Percentiles rank a stretch among this genome's conserved stretches.
Evolutionary conservation across 129 eudicot species (phyloP).

Genomic region (Apium graveolens): DNA sequence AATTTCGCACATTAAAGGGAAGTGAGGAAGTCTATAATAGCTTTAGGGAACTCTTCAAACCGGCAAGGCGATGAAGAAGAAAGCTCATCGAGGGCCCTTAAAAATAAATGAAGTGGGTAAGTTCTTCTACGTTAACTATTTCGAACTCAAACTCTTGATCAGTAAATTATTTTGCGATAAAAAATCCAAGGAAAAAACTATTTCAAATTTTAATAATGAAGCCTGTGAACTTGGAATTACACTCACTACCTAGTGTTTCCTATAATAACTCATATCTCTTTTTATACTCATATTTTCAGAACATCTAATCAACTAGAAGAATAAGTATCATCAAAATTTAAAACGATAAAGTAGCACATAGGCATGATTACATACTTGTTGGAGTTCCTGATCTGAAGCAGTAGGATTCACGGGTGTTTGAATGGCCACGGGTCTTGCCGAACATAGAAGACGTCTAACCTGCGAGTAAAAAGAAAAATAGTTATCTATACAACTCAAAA

Average conservation of each 20-base stretch:
- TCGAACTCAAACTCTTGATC: not conserved
- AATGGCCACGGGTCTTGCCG: constrained; percentile 89
- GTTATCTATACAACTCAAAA: not conserved
- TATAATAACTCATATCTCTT: not conserved
- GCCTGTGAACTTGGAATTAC: not conserved
- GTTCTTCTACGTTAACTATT: not conserved
- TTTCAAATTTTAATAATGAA: not conserved
- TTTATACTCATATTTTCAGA: not conserved
- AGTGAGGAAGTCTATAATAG: not conserved
- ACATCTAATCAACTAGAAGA: not conserved
- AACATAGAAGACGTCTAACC: constrained; percentile 93
- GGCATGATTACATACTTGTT: constrained; percentile 53
- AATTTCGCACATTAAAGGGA: not conserved
- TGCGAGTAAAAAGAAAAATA: constrained; percentile 18
- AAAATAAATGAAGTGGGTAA: not conserved
- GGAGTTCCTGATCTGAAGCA: constrained; percentile 91
- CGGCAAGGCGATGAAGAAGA: not conserved
- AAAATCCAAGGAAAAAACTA: not conserved
- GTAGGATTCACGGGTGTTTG: constrained; percentile 80
- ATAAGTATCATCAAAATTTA: no score
- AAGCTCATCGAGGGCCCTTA: not conserved
- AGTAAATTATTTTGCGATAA: not conserved
- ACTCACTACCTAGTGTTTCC: not conserved
- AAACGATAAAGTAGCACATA: not conserved
- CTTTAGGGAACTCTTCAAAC: not conserved